phyloP scores from a whole-genome alignment of 495 filamentous ascomycete species.

The Neurospora discreta region DNA sequence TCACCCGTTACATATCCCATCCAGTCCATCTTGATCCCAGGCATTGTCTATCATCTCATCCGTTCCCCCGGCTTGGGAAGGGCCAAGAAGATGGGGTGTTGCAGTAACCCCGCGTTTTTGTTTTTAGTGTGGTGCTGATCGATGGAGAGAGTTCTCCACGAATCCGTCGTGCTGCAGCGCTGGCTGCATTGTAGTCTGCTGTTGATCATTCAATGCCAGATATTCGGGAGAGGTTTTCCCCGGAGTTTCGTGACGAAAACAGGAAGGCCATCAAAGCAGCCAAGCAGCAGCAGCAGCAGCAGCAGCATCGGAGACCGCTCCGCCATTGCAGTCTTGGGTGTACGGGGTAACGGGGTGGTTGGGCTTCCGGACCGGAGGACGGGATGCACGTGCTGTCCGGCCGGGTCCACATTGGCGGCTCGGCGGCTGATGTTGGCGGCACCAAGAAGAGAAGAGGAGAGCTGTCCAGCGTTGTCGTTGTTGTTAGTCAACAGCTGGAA shows the following conservation, averaged over 20 bases:
- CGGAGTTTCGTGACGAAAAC: neutral
- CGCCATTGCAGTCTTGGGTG: neutral
- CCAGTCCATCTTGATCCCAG: neutral
- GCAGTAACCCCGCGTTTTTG: neutral
- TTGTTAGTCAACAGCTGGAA: neutral
- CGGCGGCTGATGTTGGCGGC: neutral
- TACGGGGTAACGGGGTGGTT: neutral
- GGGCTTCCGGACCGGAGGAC: neutral
- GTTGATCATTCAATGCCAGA: neutral
- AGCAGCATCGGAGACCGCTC: neutral
- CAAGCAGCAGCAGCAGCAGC: neutral
- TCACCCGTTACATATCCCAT: neutral
- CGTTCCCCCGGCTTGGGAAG: neutral
- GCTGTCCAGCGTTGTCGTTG: neutral
- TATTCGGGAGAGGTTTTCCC: neutral
- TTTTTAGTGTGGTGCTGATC: neutral
- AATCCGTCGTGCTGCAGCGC: neutral
- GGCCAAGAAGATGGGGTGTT: neutral
- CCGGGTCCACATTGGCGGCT: neutral
- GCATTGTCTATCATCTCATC: neutral
- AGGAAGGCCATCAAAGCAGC: neutral
- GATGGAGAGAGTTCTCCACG: neutral
- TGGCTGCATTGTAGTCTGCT: neutral
- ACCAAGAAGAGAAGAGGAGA: neutral
- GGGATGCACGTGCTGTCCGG: neutral